These are phyloP conservation scores for Wickerhamiella siamensis DNA, from an alignment of 805 yeast genomes.

Conservation along the genomic window DNA sequence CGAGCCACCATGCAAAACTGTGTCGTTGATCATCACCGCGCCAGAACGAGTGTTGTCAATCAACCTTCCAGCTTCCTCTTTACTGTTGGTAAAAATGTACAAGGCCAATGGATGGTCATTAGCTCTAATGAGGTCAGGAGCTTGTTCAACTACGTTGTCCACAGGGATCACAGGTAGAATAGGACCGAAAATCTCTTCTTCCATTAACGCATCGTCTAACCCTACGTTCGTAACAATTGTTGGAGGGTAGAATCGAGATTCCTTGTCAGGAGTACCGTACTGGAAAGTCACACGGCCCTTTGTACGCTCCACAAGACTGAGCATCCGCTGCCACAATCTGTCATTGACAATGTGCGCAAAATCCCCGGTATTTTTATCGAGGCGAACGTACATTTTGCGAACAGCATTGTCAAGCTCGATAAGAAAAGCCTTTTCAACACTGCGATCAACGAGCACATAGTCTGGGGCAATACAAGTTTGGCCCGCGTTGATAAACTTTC, in stretches of 20 bases:
- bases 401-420: conserved; percentile 27
- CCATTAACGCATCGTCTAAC: conserved; percentile 58
- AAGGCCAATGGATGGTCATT: conserved; percentile 69
- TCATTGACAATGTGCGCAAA: conserved; percentile 48
- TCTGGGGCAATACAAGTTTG: conserved; percentile 83
- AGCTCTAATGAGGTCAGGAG: conserved; percentile 21
- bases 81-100: conserved; percentile 45
- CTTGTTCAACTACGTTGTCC: conserved; percentile 19
- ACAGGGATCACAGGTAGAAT: conserved; percentile 58
- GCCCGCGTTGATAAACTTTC: conserved; percentile 61
- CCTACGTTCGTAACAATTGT: conserved; percentile 46
- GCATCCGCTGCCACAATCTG: conserved; percentile 35
- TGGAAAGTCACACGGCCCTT: conserved; percentile 18
- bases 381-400: conserved; percentile 31
- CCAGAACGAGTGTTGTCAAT: conserved; percentile 50
- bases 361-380: conserved; percentile 29
- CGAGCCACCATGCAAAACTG: conserved; percentile 50
- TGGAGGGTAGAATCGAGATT: conserved; percentile 46
- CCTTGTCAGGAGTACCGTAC: conserved; percentile 16
- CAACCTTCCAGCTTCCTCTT: conserved; percentile 36
- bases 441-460: conserved; percentile 48
- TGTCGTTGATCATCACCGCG: conserved; percentile 50
- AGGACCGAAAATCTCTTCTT: conserved; percentile 69
- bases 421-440: conserved; percentile 37
- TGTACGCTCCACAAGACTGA: conserved; percentile 26